phyloP scores from a whole-genome alignment of 2,329 filamentous ascomycete species.

The Calonectria naviculata region DNA sequence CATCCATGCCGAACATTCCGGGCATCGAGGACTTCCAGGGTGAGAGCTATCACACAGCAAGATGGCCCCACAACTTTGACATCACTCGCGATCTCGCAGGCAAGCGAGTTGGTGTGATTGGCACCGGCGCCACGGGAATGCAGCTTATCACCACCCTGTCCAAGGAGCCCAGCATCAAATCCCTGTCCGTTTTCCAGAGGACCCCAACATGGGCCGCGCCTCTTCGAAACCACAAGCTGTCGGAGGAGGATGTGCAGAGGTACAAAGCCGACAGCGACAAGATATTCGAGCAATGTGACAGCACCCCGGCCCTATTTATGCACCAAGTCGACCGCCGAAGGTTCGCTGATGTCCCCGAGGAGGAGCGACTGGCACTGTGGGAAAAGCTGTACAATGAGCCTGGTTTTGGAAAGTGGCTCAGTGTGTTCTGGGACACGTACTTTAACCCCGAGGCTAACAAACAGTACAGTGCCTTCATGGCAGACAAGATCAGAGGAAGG shows the following conservation, averaged over 20 bases:
- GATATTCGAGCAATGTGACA: constrained; percentile 21
- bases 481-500: constrained; percentile 22
- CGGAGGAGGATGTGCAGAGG: constrained; percentile 14
- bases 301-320: constrained; percentile 25
- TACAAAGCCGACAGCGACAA: constrained; percentile 27
- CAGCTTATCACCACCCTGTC: constrained; percentile 29
- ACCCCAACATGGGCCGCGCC: constrained; percentile 41
- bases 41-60: constrained; percentile 24
- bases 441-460: constrained; percentile 26
- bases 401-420: constrained; percentile 30
- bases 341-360: constrained; percentile 5
- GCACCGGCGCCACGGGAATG: constrained; percentile 31
- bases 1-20: constrained; percentile 20
- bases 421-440: constrained; percentile 30
- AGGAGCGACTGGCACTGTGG: constrained; percentile 26
- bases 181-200: constrained; percentile 45
- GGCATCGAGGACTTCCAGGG: constrained; percentile 28
- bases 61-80: constrained; percentile 25
- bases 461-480: constrained; percentile 30
- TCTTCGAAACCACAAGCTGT: constrained; percentile 31
- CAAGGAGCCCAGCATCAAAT: constrained; percentile 43
- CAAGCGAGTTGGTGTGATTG: constrained; percentile 27
- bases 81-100: constrained; percentile 11
- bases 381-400: constrained; percentile 27
- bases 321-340: constrained; percentile 30